phyloP scores from a whole-genome alignment of 1,139 yeast genomes.

The Geotrichum reessii region DNA sequence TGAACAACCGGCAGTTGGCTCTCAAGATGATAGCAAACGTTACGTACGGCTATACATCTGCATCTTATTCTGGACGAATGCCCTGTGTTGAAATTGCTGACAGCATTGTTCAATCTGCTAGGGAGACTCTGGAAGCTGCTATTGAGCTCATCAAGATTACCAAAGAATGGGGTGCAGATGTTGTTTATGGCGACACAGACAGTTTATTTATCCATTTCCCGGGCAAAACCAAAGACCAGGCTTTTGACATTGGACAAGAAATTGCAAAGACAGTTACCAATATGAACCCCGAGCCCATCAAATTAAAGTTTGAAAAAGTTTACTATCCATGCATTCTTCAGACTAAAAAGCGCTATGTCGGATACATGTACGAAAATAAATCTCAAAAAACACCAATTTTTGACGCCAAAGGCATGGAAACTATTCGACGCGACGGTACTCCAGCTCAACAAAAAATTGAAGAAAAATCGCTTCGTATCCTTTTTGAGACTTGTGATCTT shows the following conservation, averaged over 20 bases:
- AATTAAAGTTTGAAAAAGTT: constrained; percentile 84
- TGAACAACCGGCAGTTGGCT: constrained; percentile 78
- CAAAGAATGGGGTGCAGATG: constrained; percentile 73
- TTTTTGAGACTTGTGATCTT: constrained; percentile 70
- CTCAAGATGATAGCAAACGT: constrained; percentile 88
- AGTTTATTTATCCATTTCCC: constrained; percentile 87
- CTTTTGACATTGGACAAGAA: constrained; percentile 65
- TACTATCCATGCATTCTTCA: constrained; percentile 79
- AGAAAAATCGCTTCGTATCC: constrained; percentile 57
- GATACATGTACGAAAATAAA: constrained; percentile 62
- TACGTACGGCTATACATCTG: constrained; percentile 92
- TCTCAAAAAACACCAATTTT: constrained; percentile 57
- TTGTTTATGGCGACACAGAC: constrained; percentile 96
- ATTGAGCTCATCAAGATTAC: constrained; percentile 60
- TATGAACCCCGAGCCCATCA: constrained; percentile 75
- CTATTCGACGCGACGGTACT: constrained; percentile 88
- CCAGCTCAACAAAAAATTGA: constrained; percentile 86
- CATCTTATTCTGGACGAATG: constrained; percentile 94
- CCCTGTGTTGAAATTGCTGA: constrained; percentile 95
- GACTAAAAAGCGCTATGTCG: constrained; percentile 88
- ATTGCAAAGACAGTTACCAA: constrained; percentile 61
- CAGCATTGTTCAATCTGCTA: constrained; percentile 83
- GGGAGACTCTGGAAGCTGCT: constrained; percentile 73
- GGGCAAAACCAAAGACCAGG: constrained; percentile 69
- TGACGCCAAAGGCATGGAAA: constrained; percentile 96